Percentiles rank a stretch among this genome's conserved stretches.
Evolutionary conservation across 306 rosid species (phyloP).

Genomic region (Cercis canadensis): DNA sequence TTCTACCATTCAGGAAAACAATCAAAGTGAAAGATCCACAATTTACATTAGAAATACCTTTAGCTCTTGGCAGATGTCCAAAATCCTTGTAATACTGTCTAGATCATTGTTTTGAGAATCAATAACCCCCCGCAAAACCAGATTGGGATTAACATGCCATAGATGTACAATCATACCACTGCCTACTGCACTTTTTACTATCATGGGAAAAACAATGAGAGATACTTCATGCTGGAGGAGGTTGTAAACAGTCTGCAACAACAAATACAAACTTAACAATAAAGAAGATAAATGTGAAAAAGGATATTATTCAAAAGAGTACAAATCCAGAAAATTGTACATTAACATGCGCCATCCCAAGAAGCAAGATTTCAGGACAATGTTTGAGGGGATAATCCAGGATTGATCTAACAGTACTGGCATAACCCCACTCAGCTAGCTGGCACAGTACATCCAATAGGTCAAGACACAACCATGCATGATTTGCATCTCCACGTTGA

Average conservation of each 20-base stretch:
- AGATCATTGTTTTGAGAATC: slow-evolving; percentile 69
- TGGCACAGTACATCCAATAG: slow-evolving; percentile 81
- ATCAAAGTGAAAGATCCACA: slow-evolving; percentile 26
- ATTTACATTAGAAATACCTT: slow-evolving; percentile 60
- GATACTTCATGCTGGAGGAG: slow-evolving; percentile 88
- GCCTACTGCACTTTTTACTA: slow-evolving; percentile 60
- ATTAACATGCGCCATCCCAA: slow-evolving; percentile 81
- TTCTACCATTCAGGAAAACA: slow-evolving; percentile 12
- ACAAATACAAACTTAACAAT: slow-evolving; percentile 31
- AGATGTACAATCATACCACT: slow-evolving; percentile 75
- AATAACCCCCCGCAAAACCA: slow-evolving; percentile 81
- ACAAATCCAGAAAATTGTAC: slow-evolving; percentile 49
- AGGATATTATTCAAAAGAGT: background rate
- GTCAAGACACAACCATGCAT: slow-evolving; percentile 92
- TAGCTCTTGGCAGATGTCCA: slow-evolving; percentile 85
- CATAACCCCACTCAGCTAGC: slow-evolving; percentile 96
- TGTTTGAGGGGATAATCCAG: slow-evolving; percentile 85
- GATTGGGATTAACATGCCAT: slow-evolving; percentile 77
- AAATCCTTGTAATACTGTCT: slow-evolving; percentile 62
- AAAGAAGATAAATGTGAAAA: slow-evolving; percentile 13
- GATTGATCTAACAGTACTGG: slow-evolving; percentile 75
- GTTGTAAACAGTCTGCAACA: slow-evolving; percentile 88
- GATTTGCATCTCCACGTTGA: slow-evolving; percentile 82
- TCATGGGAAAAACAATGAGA: slow-evolving; percentile 64
- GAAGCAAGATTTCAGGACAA: slow-evolving; percentile 93